These are phyloP conservation scores for Luzula sylvatica DNA, from an alignment of 176 grass and related monocot genomes.

Conservation along the genomic window DNA sequence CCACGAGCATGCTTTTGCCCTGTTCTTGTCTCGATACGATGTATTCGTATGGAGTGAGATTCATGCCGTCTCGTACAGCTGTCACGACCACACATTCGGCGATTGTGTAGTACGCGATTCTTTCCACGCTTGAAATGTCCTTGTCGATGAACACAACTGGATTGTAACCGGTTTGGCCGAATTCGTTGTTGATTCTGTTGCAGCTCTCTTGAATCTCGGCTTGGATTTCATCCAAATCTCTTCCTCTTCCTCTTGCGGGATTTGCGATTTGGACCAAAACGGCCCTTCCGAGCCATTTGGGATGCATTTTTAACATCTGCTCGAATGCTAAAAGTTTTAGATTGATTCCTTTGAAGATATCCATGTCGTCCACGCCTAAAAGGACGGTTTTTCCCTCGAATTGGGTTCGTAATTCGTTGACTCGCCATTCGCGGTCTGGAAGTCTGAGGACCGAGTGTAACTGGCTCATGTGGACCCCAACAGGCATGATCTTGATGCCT, in stretches of 20 bases:
- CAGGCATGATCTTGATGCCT: conserved; percentile 97
- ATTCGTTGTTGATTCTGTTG: conserved; percentile 65
- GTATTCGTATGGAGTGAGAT: conserved; percentile 95
- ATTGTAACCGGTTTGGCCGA: conserved; percentile 48
- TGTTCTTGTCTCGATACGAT: conserved; percentile 61
- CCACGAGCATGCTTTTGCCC: conserved; percentile 86
- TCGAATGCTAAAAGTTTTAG: conserved; percentile 92
- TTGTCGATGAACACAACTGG: conserved; percentile 76
- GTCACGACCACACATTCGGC: conserved; percentile 93
- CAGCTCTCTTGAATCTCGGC: conserved; percentile 60
- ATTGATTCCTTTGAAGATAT: conserved; percentile 97
- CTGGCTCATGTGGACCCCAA: conserved; percentile 91
- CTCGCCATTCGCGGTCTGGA: conserved; percentile 56
- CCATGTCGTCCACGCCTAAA: conserved; percentile 94
- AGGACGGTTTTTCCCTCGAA: conserved; percentile 78
- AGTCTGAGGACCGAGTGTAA: conserved; percentile 45
- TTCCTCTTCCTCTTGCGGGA: conserved; percentile 57
- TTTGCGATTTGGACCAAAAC: conserved; percentile 93
- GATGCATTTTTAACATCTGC: conserved; percentile 67
- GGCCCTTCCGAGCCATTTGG: conserved; percentile 73
- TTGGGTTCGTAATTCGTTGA: conserved; percentile 56
- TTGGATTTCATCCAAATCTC: conserved; percentile 62
- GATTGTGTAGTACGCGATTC: conserved; percentile 80
- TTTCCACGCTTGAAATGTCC: conserved; percentile 64
- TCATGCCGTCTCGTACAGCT: conserved; percentile 95